These are phyloP conservation scores for Trapa bicornis DNA, from an alignment of 345 rosid genomes.

Conservation along the genomic window DNA sequence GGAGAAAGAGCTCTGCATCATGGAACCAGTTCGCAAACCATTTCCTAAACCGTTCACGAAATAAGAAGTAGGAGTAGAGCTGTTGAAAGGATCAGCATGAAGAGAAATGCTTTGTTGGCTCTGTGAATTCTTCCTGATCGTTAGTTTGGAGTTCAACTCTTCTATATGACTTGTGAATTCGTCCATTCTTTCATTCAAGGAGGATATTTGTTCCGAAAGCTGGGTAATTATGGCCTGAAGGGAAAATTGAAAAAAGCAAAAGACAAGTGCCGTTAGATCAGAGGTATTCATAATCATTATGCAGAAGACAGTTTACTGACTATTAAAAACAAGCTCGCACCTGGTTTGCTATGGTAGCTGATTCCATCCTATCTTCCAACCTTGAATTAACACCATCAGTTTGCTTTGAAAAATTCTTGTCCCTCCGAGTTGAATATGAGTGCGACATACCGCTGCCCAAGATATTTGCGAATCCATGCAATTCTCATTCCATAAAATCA, in stretches of 20 bases:
- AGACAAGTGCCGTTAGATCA: conserved; percentile 3
- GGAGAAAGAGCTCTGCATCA: conserved; percentile 60
- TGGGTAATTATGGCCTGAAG: conserved; percentile 58
- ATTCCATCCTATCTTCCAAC: conserved; percentile 42
- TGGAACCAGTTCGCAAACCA: conserved; percentile 55
- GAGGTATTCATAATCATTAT: neutral
- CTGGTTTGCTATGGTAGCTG: conserved; percentile 35
- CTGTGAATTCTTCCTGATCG: conserved; percentile 31
- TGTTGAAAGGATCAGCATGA: conserved; percentile 56
- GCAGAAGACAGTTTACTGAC: neutral
- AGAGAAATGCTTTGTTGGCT: conserved; percentile 60
- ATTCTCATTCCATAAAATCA: no score
- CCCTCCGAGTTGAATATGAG: conserved; percentile 74
- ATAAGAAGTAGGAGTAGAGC: conserved; percentile 76
- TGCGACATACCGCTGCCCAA: conserved; percentile 73
- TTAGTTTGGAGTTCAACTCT: conserved; percentile 60
- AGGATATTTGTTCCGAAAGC: conserved; percentile 84
- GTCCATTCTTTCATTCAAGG: conserved; percentile 81
- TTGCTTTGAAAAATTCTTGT: conserved; percentile 46
- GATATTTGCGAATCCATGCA: neutral
- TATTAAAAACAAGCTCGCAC: conserved; percentile 14
- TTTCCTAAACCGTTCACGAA: conserved; percentile 74
- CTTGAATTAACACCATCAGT: conserved; percentile 24
- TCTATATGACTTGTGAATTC: conserved; percentile 69
- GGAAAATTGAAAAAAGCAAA: conserved; percentile 4